Evolutionary conservation across 2,329 filamentous ascomycete genomes (phyloP).

Genomic region (Bipolaris victoriae): DNA sequence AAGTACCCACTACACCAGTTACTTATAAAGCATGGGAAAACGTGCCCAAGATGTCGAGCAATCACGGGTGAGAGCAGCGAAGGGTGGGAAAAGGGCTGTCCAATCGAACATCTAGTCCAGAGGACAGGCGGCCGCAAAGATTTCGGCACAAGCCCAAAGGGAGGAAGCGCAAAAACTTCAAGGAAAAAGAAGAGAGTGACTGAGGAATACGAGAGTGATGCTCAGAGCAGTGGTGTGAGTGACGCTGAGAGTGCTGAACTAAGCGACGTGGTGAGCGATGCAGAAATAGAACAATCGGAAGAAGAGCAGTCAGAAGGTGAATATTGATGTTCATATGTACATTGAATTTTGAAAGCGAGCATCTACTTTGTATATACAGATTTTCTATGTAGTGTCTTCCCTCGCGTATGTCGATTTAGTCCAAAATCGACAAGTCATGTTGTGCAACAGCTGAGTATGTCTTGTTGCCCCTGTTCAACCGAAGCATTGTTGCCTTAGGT

Average conservation of each 20-base stretch:
- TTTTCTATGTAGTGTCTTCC: not conserved
- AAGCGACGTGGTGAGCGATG: conserved; percentile 39
- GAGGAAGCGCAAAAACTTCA: conserved; percentile 20
- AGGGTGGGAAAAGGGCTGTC: conserved; percentile 68
- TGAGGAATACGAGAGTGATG: conserved; percentile 35
- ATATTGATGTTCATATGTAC: not conserved
- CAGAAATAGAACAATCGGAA: conserved; percentile 25
- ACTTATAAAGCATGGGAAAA: conserved; percentile 67
- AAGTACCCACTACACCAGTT: conserved; percentile 69
- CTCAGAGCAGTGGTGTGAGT: conserved; percentile 26
- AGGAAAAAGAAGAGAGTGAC: conserved; percentile 21
- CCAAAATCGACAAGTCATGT: not conserved
- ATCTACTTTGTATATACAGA: conserved; percentile 7
- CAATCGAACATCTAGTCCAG: conserved; percentile 67
- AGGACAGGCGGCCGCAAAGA: conserved; percentile 62
- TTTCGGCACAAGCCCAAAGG: conserved; percentile 23
- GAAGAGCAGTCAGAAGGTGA: conserved; percentile 5
- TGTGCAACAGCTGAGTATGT: no score
- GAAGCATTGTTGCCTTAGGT: not conserved
- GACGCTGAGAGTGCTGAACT: conserved; percentile 20
- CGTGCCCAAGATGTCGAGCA: conserved; percentile 65
- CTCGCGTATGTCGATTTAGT: not conserved
- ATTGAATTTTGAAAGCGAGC: not conserved
- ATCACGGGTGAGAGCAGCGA: conserved; percentile 65
- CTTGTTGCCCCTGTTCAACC: not conserved